These are phyloP conservation scores for Cajanus cajan DNA, from an alignment of 306 rosid species.

Conservation along the genomic window DNA sequence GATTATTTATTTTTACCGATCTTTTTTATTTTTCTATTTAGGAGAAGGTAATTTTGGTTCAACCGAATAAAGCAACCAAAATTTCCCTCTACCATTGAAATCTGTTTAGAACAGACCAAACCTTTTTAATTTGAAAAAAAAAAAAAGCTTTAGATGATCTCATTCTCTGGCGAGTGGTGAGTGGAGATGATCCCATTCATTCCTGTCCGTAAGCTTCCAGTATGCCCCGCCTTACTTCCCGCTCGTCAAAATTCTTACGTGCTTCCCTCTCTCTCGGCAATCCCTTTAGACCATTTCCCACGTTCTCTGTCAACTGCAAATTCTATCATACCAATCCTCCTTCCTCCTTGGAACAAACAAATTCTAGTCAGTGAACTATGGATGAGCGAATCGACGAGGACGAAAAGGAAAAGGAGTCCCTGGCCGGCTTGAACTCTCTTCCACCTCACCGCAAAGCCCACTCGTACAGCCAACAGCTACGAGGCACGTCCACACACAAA, in stretches of 20 bases:
- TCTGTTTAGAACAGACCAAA: too few relatives aligned
- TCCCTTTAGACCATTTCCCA: slow-evolving; percentile 36
- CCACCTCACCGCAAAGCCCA: slow-evolving; percentile 84
- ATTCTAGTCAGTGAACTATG: slow-evolving; percentile 31
- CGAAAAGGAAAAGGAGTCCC: slow-evolving; percentile 58
- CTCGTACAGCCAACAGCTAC: slow-evolving; percentile 84
- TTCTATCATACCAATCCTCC: background rate
- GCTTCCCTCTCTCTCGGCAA: slow-evolving; percentile 39
- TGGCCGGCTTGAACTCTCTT: slow-evolving; percentile 49
- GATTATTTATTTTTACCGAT: too few relatives aligned
- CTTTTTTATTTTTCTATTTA: too few relatives aligned
- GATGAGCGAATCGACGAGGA: slow-evolving; percentile 72
- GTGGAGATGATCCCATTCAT: background rate
- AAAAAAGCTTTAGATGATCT: too few relatives aligned
- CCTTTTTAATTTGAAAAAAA: too few relatives aligned
- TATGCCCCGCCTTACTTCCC: slow-evolving; percentile 40
- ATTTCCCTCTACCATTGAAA: too few relatives aligned
- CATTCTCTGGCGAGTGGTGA: too few relatives aligned
- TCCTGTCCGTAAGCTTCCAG: slow-evolving; percentile 44
- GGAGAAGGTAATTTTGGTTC: too few relatives aligned
- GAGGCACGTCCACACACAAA: slow-evolving; percentile 47
- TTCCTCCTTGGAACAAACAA: background rate
- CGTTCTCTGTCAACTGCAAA: slow-evolving; percentile 11
- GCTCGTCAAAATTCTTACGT: slow-evolving; percentile 31
- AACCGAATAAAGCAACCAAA: too few relatives aligned